These are phyloP conservation scores for Acacia pycnantha DNA, from an alignment of 331 rosid genomes.

Conservation along the genomic window DNA sequence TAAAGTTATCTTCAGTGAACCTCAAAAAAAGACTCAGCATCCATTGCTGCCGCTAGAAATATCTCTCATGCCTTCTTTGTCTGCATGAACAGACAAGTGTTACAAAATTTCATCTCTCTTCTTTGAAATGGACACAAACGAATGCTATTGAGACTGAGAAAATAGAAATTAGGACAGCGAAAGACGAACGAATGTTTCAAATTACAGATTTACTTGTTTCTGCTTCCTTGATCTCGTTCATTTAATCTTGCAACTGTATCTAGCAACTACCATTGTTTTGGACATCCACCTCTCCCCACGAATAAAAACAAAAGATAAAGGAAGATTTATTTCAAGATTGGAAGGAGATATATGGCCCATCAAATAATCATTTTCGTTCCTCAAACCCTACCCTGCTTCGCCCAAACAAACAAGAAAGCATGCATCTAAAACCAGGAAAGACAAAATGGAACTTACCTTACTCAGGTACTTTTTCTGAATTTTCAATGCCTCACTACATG, in stretches of 20 bases:
- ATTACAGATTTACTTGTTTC: not conserved
- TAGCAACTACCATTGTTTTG: not conserved
- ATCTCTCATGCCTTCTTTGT: constrained; percentile 46
- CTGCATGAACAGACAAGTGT: constrained; percentile 44
- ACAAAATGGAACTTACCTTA: constrained; percentile 50
- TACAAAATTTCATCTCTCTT: constrained; percentile 16
- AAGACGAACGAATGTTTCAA: not conserved
- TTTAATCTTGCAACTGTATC: not conserved
- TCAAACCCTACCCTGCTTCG: not conserved
- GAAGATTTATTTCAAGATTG: not conserved
- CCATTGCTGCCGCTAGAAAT: constrained; percentile 25
- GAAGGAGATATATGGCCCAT: not conserved
- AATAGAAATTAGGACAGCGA: not conserved
- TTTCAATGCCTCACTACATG: constrained; percentile 80
- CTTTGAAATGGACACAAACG: not conserved
- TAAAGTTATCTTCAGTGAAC: no score
- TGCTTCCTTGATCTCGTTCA: not conserved
- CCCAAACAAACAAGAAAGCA: not conserved
- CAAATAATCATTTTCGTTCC: not conserved
- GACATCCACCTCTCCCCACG: not conserved
- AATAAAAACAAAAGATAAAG: not conserved
- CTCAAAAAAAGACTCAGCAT: constrained; percentile 7
- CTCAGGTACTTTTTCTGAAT: constrained; percentile 84
- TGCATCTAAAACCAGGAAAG: not conserved
- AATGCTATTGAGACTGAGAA: not conserved